These are phyloP conservation scores for Chloris gayana DNA, from an alignment of 176 grass and related monocot species.

Conservation along the genomic window DNA sequence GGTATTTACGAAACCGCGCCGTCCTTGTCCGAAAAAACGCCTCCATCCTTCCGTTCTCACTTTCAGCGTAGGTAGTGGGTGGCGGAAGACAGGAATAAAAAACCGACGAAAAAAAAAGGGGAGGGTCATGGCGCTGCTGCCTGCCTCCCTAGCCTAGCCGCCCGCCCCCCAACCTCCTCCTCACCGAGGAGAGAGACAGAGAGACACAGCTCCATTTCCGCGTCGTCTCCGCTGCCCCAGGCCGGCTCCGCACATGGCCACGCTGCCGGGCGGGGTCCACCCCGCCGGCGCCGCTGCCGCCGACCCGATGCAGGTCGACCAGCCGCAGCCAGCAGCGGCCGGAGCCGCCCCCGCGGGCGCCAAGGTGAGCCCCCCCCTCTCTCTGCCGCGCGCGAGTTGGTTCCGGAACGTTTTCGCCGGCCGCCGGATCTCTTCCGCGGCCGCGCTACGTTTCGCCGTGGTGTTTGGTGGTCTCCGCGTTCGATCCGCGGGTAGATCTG, in stretches of 20 bases:
- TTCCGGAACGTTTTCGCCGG: background rate
- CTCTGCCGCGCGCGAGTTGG: background rate
- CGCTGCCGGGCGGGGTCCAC: conserved; percentile 46
- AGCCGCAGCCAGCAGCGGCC: conserved; percentile 31
- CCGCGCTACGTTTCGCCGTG: background rate
- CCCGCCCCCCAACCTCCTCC: background rate
- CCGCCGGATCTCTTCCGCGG: conserved; percentile 16
- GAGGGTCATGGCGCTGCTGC: conserved; percentile 11
- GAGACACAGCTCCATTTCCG: conserved; percentile 25
- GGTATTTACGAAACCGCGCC: background rate
- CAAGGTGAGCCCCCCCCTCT: conserved; percentile 44
- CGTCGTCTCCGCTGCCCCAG: background rate
- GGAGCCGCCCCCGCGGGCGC: conserved; percentile 21
- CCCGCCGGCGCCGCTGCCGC: conserved; percentile 30
- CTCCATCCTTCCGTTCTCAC: background rate
- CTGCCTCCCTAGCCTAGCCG: conserved; percentile 14
- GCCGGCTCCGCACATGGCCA: conserved; percentile 39
- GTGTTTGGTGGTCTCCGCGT: background rate
- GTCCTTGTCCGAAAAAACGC: conserved; percentile 1
- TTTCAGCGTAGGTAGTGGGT: conserved; percentile 33
- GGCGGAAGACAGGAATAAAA: conserved; percentile 38
- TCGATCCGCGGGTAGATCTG: conserved; percentile 44
- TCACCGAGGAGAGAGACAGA: conserved; percentile 39
- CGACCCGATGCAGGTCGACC: conserved; percentile 60
- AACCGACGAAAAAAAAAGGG: background rate